Base-by-base conservation (phyloP, 2,329 filamentous ascomycete species). In the Cytospora leucostoma region DNA sequence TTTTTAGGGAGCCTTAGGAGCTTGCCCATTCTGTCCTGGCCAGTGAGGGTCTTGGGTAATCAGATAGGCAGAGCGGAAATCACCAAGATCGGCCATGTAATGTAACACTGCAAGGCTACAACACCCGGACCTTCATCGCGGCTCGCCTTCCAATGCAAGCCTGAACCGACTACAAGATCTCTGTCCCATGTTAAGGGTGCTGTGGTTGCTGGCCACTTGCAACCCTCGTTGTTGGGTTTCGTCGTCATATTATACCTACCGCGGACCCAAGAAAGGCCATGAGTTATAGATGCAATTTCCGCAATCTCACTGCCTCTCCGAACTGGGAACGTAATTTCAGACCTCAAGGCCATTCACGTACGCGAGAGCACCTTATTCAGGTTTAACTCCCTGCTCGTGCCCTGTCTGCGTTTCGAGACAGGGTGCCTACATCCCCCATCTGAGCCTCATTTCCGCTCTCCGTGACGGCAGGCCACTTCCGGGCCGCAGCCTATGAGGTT, bases 41-140 rank as follows among this genome's bases (percentile, higher is more conserved):
- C 40, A 44, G 17, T 44, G 17, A 8, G 10, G 40, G 61, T 72
- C 40, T 44, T 44, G 40, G 40, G 7, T 19, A 5, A 44, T 15
- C 17, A n/a, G 4, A 3, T 27, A n/a, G 40, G 10, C 17, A 6
- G 40, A 44, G 40, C 17, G 40, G 15, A n/a, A 7, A 44, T n/a
- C 40, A n/a, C 7, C 40, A 27, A 27, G 27, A 27, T 27, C 27
- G 27, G 27, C 27, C 27, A 27, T 27, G 4, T n/a, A 8, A 44
- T 19, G 40, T 44, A 44, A 19, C 17, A 44, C 40, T 44, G 40
- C 15, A n/a, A 44, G 54, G 58, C 51, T 54, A 54, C 47, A 61
- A 37, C n/a, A 35, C 19, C 37, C 34, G 17, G 13, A 27, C 27
- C 12, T 35, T 11, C 62, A 65, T 65, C 35, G 56, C 44, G 38